phyloP scores from a whole-genome alignment of 331 rosid genomes.

The Acacia concinna region DNA sequence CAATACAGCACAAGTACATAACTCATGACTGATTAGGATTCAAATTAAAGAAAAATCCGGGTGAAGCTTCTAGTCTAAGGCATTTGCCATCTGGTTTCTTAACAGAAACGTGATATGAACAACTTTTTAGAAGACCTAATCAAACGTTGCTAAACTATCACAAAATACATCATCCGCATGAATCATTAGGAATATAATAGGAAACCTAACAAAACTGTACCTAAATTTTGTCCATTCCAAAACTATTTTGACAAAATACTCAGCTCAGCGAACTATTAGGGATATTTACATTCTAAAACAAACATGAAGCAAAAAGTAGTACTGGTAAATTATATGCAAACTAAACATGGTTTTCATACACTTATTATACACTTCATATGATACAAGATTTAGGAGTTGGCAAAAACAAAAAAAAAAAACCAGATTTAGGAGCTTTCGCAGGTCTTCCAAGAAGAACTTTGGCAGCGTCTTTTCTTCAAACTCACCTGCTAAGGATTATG shows the following conservation, averaged over 20 bases:
- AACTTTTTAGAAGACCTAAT: not conserved
- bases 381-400: slow-evolving; percentile 32
- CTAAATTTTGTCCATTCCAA: not conserved
- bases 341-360: slow-evolving; percentile 15
- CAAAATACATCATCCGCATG: not conserved
- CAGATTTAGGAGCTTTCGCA: slow-evolving; percentile 40
- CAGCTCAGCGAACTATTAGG: not conserved
- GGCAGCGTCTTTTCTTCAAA: slow-evolving; percentile 42
- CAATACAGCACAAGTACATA: slow-evolving; percentile 13
- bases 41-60: not conserved
- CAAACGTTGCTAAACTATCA: not conserved
- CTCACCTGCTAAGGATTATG: slow-evolving; percentile 35
- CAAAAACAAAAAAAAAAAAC: no score
- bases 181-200: not conserved
- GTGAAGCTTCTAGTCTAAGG: not conserved
- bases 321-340: not conserved
- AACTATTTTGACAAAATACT: not conserved
- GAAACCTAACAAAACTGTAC: not conserved
- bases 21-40: not conserved
- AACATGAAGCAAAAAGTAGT: not conserved
- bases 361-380: not conserved
- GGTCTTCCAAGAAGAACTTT: slow-evolving; percentile 36
- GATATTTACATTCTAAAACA: slow-evolving; percentile 20
- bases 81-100: not conserved
- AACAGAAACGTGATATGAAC: not conserved